Evolutionary conservation across 148 eudicot genomes (phyloP), one percentile per base, ranked within the genome.

Genomic region (Camellia granthamiana): DNA sequence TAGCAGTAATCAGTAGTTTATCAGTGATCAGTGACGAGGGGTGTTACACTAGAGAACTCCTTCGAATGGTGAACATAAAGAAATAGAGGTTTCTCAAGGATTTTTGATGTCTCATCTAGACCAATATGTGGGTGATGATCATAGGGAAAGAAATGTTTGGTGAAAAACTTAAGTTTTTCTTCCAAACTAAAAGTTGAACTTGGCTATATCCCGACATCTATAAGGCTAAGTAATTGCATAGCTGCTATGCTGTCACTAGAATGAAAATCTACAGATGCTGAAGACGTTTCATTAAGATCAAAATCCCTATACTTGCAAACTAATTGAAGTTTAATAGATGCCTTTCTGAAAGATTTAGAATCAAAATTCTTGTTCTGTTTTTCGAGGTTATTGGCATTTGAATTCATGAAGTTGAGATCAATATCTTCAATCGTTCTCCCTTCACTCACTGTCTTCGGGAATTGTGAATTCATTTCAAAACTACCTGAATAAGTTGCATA

Each of bases 201-300:
- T 69, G 87, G 81, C 52, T 61, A 73, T 75, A 79, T 79, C 23
- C 93, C 85, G 44, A 85, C 88, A 76, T 86, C 86, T 93, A 94
- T 92, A 61, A 92, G 84, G 79, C 90, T 92, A 5, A 94, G 92
- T 81, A 94, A 81, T 74, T 90, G 88, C 98, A 94, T 89, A 75
- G 97, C 98, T 43, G 97, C 90, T 76, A 93, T 88, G 7, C 89
- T 81, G 62, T 93, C 97, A 43, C 86, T 93, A 46, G 84, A 79
- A 61, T 86, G 80, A 21, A 78, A 46, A 82, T 93, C 91, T 23
- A 72, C 55, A 12, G 90, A 81, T 16, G 81, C 85, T 2, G 74
- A 77, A 18, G 66, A 69, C 23, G 71, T 80, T 49, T 59, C 74
- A 46, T 85, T 76, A 7, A 72, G 78, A 64, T 83, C 83, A 54